A percentile compares a stretch with the other conserved stretches of the same genome.
Conservation (phyloP, 2,329 filamentous ascomycete species). For the Neofusicoccum ribis region DNA sequence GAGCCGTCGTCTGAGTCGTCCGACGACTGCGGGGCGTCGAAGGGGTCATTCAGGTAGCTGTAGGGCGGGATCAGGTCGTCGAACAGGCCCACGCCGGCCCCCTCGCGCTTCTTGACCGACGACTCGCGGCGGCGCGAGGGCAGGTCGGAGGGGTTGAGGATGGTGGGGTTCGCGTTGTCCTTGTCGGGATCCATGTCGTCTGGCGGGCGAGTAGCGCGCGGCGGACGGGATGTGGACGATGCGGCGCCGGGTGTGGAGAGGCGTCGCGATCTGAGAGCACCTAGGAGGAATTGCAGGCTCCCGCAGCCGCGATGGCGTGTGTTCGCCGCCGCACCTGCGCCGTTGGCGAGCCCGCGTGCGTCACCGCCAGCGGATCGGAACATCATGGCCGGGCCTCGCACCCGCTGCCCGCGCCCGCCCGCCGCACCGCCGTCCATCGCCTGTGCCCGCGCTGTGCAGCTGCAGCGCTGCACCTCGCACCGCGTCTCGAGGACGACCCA, state of each 20-base stretch:
- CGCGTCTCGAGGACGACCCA: not conserved
- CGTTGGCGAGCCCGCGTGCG: not conserved
- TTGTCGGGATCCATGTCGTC: constrained; percentile 47
- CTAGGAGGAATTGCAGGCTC: not conserved
- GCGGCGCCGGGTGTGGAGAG: constrained; percentile 5
- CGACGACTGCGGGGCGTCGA: constrained; percentile 40
- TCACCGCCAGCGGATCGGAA: constrained; percentile 15
- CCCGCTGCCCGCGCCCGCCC: not conserved
- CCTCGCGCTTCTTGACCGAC: constrained; percentile 44
- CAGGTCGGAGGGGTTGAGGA: constrained; percentile 83
- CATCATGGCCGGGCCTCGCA: not conserved
- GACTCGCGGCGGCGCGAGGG: constrained; percentile 68
- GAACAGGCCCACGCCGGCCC: constrained; percentile 55
- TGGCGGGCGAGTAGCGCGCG: not conserved
- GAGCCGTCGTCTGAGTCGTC: constrained; percentile 56
- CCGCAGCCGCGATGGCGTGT: constrained; percentile 10
- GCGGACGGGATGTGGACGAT: constrained; percentile 13
- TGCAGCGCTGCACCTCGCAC: constrained; percentile 5
- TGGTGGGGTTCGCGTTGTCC: constrained; percentile 87
- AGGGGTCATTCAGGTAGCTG: constrained; percentile 51
- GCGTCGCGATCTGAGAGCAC: constrained; percentile 1
- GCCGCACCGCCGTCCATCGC: not conserved
- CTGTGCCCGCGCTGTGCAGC: constrained; percentile 4
- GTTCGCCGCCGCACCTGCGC: not conserved
- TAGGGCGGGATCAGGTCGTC: constrained; percentile 53